These are phyloP conservation scores for Rosa hybrid DNA, from an alignment of 331 rosid genomes.

Conservation along the genomic window DNA sequence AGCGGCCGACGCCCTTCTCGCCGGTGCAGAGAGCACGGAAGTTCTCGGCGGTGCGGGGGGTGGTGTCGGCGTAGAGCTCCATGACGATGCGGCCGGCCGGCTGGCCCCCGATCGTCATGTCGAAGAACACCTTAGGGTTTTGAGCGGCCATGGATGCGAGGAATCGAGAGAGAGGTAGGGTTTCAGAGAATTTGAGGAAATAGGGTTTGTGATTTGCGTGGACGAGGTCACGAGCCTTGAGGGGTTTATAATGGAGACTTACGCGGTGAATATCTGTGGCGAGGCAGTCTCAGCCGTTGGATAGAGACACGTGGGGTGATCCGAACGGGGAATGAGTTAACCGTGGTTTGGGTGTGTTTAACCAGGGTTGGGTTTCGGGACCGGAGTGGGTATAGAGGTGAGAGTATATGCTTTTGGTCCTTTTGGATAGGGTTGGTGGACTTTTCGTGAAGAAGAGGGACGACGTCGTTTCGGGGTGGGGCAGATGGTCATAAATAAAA, in stretches of 20 bases:
- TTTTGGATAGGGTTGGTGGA: constrained; percentile 9
- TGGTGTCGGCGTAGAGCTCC: constrained; percentile 78
- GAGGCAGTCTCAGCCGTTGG: constrained; percentile 14
- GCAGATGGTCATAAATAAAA: neutral
- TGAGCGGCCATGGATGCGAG: constrained; percentile 30
- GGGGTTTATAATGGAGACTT: constrained; percentile 21
- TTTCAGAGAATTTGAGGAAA: neutral
- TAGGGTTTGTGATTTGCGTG: constrained; percentile 27
- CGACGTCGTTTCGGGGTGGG: constrained; percentile 17
- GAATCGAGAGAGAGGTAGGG: neutral
- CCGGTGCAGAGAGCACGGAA: constrained; percentile 99
- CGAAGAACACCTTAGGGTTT: constrained; percentile 85
- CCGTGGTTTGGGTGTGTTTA: constrained; percentile 17
- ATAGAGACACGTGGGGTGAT: constrained; percentile 18
- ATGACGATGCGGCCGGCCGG: constrained; percentile 74
- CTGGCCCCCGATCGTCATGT: constrained; percentile 64
- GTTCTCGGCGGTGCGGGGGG: constrained; percentile 89
- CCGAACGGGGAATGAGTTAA: neutral
- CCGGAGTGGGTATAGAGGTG: neutral
- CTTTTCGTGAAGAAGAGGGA: neutral
- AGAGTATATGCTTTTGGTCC: constrained; percentile 22
- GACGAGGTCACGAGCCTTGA: neutral
- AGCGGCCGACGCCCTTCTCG: constrained; percentile 74
- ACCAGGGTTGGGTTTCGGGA: constrained; percentile 32
- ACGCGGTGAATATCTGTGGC: neutral